Conservation (phyloP, 352 stramenopile species). For the Phytophthora multivora region DNA sequence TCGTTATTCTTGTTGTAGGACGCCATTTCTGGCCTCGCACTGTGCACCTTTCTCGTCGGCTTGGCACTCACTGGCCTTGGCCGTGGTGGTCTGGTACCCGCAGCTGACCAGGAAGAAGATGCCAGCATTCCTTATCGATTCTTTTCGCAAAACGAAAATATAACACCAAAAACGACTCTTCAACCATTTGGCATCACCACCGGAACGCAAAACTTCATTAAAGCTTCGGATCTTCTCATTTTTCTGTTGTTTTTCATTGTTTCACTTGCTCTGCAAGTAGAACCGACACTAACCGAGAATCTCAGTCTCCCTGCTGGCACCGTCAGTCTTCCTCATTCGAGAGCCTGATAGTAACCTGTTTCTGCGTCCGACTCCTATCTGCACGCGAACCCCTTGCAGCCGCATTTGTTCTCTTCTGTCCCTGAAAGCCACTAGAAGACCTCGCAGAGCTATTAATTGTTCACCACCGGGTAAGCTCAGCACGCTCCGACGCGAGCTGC, state of each 20-base stretch:
- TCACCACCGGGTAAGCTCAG: slow-evolving; percentile 87
- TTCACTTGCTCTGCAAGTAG: slow-evolving; percentile 12
- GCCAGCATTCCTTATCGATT: slow-evolving; percentile 9
- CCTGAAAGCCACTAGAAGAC: slow-evolving; percentile 2
- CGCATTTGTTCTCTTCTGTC: background rate
- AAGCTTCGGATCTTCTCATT: slow-evolving; percentile 26
- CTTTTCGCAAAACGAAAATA: slow-evolving; percentile 5
- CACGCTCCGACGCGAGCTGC: slow-evolving; percentile 72
- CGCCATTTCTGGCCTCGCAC: slow-evolving; percentile 18
- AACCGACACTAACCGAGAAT: background rate
- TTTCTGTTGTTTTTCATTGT: slow-evolving; percentile 25
- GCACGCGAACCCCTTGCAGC: background rate
- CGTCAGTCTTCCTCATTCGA: background rate
- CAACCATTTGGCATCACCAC: slow-evolving; percentile 1
- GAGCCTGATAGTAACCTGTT: slow-evolving; percentile 10
- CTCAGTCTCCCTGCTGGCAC: background rate
- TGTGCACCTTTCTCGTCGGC: slow-evolving; percentile 21
- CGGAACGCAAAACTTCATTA: slow-evolving; percentile 8
- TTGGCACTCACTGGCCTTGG: slow-evolving; percentile 60
- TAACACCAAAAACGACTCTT: slow-evolving; percentile 18
- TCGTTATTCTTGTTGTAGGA: slow-evolving; percentile 27
- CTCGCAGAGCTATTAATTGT: background rate
- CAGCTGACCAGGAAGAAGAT: slow-evolving; percentile 26
- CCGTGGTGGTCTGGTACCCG: slow-evolving; percentile 15
- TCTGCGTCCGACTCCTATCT: slow-evolving; percentile 9